A percentile compares a stretch with the other conserved stretches of the same genome.
Evolutionary conservation across 23 red algal genomes (phyloP).

Genomic region (Gracilaria domingensis): DNA sequence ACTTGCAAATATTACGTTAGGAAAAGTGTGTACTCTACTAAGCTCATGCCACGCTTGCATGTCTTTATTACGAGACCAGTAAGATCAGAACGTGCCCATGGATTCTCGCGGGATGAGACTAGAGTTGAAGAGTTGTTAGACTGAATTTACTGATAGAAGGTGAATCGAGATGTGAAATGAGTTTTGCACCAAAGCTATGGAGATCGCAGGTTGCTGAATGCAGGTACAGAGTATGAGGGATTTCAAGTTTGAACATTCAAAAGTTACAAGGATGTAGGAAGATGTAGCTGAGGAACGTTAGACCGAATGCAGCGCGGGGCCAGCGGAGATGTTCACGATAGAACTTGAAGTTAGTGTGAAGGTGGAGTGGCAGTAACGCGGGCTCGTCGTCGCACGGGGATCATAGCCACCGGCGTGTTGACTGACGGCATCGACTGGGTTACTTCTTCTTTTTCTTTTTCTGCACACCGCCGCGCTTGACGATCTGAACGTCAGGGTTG

Average conservation of each 20-base stretch:
- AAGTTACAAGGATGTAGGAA: background rate
- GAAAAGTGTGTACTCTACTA: too few species aligned
- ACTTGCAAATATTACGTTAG: background rate
- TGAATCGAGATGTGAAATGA: background rate
- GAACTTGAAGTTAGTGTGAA: too few species aligned
- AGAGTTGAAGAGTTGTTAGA: background rate
- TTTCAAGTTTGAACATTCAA: background rate
- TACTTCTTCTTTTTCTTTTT: conserved; percentile 64
- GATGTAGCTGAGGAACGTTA: too few species aligned
- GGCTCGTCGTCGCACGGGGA: too few species aligned
- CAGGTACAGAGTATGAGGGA: too few species aligned
- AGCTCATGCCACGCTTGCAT: background rate
- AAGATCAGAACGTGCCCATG: background rate
- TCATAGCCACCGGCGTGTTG: too few species aligned
- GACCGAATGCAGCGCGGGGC: too few species aligned
- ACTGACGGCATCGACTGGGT: background rate
- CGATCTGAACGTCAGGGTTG: conserved; percentile 47
- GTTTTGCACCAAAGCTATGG: background rate
- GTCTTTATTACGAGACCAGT: background rate
- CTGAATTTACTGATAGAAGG: background rate
- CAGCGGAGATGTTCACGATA: too few species aligned
- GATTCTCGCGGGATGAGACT: background rate
- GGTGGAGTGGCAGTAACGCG: too few species aligned
- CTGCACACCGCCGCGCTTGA: conserved; percentile 16
- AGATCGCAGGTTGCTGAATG: background rate